A percentile compares a stretch with the other conserved stretches of the same genome.
These are phyloP conservation scores for Batkoa obscura DNA, from an alignment of 371 early-diverging fungal genomes.

Conservation along the genomic window DNA sequence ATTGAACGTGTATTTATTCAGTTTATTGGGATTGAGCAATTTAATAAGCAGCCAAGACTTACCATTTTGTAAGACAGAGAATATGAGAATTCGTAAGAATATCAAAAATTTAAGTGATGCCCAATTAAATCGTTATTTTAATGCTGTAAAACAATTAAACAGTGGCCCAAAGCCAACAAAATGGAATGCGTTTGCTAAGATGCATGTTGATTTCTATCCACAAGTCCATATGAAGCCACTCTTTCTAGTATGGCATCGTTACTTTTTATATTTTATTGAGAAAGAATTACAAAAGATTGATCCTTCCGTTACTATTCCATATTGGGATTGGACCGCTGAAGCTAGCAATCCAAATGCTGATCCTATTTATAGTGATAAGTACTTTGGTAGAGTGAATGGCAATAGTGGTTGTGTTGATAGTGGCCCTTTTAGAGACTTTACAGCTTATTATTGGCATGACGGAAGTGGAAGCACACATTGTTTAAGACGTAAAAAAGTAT, in stretches of 20 bases:
- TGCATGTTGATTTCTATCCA: not conserved
- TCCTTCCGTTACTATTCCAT: conserved; percentile 6
- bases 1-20: no score
- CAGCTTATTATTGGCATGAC: not conserved
- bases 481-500: not conserved
- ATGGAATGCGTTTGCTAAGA: not conserved
- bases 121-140: not conserved
- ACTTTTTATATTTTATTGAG: not conserved
- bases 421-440: conserved; percentile 8
- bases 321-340: conserved; percentile 4
- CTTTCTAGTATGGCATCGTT: conserved; percentile 6
- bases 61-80: not conserved
- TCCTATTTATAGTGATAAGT: not conserved
- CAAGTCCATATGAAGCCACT: not conserved
- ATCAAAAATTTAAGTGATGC: not conserved
- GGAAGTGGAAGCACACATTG: not conserved
- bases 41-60: not conserved
- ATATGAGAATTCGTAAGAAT: not conserved
- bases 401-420: conserved; percentile 8
- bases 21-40: no score
- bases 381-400: conserved; percentile 9
- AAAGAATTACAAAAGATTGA: conserved; percentile 1
- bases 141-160: not conserved
- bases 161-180: not conserved
- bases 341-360: not conserved